Percentiles rank a stretch among this genome's conserved stretches.
phyloP scores from a whole-genome alignment of 2,329 filamentous ascomycete species.

The Cryphonectria japonica region DNA sequence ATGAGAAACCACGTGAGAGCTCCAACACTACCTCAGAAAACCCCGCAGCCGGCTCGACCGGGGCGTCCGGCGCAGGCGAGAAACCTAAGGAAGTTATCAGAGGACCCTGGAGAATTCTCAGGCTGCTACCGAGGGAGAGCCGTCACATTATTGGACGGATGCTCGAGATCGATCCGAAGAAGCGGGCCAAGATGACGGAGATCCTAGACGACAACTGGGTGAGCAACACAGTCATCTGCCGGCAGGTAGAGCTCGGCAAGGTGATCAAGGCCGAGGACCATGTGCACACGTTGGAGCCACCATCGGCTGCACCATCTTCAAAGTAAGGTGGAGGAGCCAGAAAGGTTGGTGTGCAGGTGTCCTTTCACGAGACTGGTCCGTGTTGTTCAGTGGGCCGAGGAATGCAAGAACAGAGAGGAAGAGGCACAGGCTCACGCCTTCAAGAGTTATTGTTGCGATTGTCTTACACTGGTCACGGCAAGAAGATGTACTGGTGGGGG shows the following conservation, averaged over 20 bases:
- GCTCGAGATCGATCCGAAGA: constrained; percentile 85
- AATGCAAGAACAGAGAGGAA: neutral
- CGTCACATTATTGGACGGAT: constrained; percentile 89
- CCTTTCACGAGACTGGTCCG: neutral
- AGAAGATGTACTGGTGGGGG: neutral
- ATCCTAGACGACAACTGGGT: constrained; percentile 91
- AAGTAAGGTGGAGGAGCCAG: constrained; percentile 25
- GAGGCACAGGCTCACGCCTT: neutral
- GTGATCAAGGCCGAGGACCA: constrained; percentile 78
- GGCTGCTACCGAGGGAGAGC: constrained; percentile 85
- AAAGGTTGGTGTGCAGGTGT: neutral
- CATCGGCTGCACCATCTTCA: constrained; percentile 46
- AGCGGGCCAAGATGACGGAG: constrained; percentile 82
- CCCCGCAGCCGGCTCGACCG: constrained; percentile 20
- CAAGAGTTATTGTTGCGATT: constrained; percentile 3
- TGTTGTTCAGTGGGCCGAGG: neutral
- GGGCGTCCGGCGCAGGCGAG: constrained; percentile 41
- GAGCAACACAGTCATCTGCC: constrained; percentile 80
- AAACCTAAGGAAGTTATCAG: constrained; percentile 77
- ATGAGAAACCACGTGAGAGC: constrained; percentile 37
- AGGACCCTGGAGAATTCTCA: constrained; percentile 87
- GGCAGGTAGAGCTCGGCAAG: constrained; percentile 71
- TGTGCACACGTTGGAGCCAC: constrained; percentile 81
- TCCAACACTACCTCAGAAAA: constrained; percentile 32
- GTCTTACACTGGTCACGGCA: neutral